Evolutionary conservation across 108 stramenopile genomes (phyloP).

Genomic region (Asterionellopsis glacialis): DNA sequence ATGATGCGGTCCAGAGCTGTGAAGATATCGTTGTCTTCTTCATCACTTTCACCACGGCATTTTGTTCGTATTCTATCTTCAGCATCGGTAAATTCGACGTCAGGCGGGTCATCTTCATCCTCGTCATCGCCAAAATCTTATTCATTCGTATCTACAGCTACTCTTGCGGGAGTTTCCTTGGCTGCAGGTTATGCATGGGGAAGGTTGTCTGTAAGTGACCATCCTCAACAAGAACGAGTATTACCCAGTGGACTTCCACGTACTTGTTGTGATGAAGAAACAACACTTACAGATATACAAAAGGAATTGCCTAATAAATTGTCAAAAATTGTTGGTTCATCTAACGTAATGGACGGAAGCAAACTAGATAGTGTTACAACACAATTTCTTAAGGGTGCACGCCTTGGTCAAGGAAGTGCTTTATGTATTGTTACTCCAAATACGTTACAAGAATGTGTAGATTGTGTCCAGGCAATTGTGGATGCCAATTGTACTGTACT

Average conservation of each 20-base stretch:
- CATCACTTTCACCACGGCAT: too few species aligned
- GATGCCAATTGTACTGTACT: conserved; percentile 53
- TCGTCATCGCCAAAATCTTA: too few species aligned
- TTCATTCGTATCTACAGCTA: background rate
- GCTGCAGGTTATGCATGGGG: conserved; percentile 10
- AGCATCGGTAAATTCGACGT: too few species aligned
- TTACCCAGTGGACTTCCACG: conserved; percentile 50
- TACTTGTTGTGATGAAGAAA: conserved; percentile 25
- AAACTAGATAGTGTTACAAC: conserved; percentile 27
- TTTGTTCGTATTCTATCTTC: too few species aligned
- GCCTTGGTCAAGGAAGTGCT: conserved; percentile 44
- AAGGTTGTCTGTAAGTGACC: background rate
- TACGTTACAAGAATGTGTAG: conserved; percentile 49
- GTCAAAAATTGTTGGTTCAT: conserved; percentile 55
- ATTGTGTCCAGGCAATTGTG: conserved; percentile 53
- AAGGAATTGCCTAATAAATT: conserved; percentile 32
- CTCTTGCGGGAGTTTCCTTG: conserved; percentile 6
- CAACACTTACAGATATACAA: conserved; percentile 45
- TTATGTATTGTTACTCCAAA: conserved; percentile 65
- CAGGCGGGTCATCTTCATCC: too few species aligned
- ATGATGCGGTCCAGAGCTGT: too few species aligned
- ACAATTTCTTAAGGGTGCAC: conserved; percentile 63
- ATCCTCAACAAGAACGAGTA: conserved; percentile 4
- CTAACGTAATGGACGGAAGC: conserved; percentile 51
- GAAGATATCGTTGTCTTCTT: too few species aligned